Conservation (phyloP, 1,284 basidiomycete species). For the Stereum hirsutum region DNA sequence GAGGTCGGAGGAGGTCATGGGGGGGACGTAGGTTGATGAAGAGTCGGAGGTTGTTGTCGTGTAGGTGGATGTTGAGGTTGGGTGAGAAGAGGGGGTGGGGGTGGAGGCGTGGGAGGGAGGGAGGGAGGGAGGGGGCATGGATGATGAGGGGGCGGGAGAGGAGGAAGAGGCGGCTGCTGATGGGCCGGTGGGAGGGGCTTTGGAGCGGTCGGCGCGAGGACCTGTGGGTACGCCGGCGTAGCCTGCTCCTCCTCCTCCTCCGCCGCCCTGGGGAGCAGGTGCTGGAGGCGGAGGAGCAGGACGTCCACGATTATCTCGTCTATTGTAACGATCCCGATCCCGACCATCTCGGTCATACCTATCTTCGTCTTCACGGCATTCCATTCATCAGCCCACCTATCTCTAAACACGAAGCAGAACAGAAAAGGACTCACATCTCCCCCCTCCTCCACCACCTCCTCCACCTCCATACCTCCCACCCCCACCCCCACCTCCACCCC, state of each 20-base stretch:
- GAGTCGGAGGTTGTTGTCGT: conserved; percentile 27
- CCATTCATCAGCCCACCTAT: conserved; percentile 6
- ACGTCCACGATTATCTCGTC: conserved; percentile 20
- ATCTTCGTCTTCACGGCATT: conserved; percentile 47
- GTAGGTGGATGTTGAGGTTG: conserved; percentile 13
- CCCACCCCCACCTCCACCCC: conserved; percentile 22
- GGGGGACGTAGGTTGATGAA: conserved; percentile 45
- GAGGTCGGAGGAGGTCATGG: conserved; percentile 70
- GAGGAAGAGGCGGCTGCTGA: conserved; percentile 17
- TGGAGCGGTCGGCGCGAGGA: conserved; percentile 68
- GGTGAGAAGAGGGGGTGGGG: background rate
- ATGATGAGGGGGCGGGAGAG: conserved; percentile 23
- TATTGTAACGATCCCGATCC: conserved; percentile 28
- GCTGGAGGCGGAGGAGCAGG: conserved; percentile 25
- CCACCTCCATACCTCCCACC: conserved; percentile 28
- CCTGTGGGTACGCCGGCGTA: conserved; percentile 69
- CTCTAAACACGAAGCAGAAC: conserved; percentile 13
- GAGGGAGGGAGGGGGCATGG: conserved; percentile 33
- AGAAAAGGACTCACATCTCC: conserved; percentile 33
- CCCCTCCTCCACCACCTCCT: conserved; percentile 25
- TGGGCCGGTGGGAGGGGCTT: conserved; percentile 26
- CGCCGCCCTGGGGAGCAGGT: conserved; percentile 17
- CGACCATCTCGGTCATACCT: conserved; percentile 36
- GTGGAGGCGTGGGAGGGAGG: conserved; percentile 23
- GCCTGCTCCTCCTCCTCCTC: conserved; percentile 22